Base-by-base conservation (phyloP, 2,329 filamentous ascomycete genomes). In the Ophiostoma ulmi region DNA sequence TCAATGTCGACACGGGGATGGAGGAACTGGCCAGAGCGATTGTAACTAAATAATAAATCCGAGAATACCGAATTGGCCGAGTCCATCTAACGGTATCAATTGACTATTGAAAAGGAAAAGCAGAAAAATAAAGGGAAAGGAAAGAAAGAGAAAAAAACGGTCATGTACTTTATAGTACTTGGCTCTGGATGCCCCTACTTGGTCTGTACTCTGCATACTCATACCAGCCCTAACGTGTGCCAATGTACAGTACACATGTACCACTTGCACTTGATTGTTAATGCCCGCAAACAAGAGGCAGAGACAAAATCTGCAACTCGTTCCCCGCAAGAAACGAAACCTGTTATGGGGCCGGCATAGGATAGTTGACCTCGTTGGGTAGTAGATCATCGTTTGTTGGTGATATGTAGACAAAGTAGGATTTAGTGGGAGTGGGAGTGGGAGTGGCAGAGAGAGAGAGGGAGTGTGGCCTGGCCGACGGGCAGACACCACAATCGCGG, bases 291-390 rank as follows among this genome's bases (percentile, higher is more conserved):
- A 4, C 52, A 26, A 26, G 22, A 58, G n/a, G 52, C n/a, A 2
- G 52, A 48, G 44, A 7, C 44, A 48, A 48, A 48, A 48, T 20
- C 38, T 39, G n/a, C 52, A 26, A 58, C 52, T 11, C 8, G 52
- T 58, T 58, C 52, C 52, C 52, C 52, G 52, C 52, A 58, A 58
- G 52, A 58, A 58, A 58, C 52, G n/a, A 58, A 58, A 58, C 52
- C 52, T 58, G 52, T 58, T 58, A 58, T 26, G 52, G 52, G 52
- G 52, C 52, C 52, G 52, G 52, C 52, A 58, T 26, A 58, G 3
- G 52, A 58, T 58, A 11, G 52, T 26, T 58, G 26, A 11, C n/a
- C 11, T 58, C 6, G 31, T 58, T 58, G 20, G 44, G 44, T 20
- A 48, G 44, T 48, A 48, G 44, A 48, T 48, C 44, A 20, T 17